Conservation (phyloP, 306 rosid species). For the Geum urbanum region DNA sequence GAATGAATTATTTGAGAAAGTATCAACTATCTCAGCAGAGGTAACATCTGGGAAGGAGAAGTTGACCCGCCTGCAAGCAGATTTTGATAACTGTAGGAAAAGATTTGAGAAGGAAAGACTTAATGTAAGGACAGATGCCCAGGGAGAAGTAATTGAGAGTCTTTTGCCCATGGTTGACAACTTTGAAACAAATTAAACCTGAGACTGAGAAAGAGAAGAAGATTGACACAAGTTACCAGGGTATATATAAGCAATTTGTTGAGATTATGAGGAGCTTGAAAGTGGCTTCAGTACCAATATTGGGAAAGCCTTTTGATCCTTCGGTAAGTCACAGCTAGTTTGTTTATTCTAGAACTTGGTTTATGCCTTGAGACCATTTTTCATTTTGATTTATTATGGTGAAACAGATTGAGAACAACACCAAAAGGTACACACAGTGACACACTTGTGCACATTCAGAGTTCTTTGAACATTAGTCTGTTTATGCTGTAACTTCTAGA, state of each 20-base stretch:
- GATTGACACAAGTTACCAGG: constrained; percentile 83
- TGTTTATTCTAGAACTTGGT: constrained; percentile 2
- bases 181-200: constrained; percentile 64
- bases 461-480: background rate
- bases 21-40: constrained; percentile 48
- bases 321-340: constrained; percentile 44
- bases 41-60: constrained; percentile 64
- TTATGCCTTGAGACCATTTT: constrained; percentile 9
- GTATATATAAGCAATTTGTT: constrained; percentile 89
- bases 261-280: constrained; percentile 69
- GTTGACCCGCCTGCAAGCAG: constrained; percentile 71
- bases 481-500: background rate
- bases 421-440: no score
- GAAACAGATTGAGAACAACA: background rate
- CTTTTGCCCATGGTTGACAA: constrained; percentile 82
- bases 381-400: background rate
- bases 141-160: constrained; percentile 58
- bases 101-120: constrained; percentile 61
- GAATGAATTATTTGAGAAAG: constrained; percentile 45
- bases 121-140: constrained; percentile 50
- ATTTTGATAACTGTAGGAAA: constrained; percentile 90
- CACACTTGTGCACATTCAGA: background rate
- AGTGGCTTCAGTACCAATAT: constrained; percentile 65
- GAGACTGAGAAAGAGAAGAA: constrained; percentile 73
- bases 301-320: constrained; percentile 89